A percentile compares a stretch with the other conserved stretches of the same genome.
These are phyloP conservation scores for Rhynchospora pubera DNA, from an alignment of 176 grass and related monocot genomes.

Conservation along the genomic window DNA sequence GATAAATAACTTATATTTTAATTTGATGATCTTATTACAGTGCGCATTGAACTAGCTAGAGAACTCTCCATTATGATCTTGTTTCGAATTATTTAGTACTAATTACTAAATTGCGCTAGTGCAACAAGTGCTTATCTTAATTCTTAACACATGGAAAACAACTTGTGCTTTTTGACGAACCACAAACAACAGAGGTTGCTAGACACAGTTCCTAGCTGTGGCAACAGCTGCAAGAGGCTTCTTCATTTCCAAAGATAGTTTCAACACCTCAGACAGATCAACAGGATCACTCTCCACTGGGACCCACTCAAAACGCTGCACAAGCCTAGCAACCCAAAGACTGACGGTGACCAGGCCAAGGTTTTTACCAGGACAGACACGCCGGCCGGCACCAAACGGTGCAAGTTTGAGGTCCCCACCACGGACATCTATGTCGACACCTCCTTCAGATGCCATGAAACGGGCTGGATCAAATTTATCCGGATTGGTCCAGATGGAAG, in stretches of 20 bases:
- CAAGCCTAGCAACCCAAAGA: constrained; percentile 52
- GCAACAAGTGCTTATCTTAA: too few species aligned
- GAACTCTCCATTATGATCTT: too few species aligned
- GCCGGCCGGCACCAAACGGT: constrained; percentile 55
- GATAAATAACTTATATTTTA: too few species aligned
- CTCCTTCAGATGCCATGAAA: constrained; percentile 40
- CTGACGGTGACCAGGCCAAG: constrained; percentile 48
- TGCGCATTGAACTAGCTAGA: too few species aligned
- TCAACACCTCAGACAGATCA: constrained; percentile 57
- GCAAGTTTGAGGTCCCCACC: constrained; percentile 61
- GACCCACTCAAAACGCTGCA: constrained; percentile 48
- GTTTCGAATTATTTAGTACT: too few species aligned
- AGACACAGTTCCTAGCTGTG: background rate
- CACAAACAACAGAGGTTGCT: too few species aligned
- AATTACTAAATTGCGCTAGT: too few species aligned
- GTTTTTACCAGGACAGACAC: constrained; percentile 76
- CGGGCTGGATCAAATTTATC: constrained; percentile 39
- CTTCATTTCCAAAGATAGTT: constrained; percentile 69
- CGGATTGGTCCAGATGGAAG: constrained; percentile 36
- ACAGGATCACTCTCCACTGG: constrained; percentile 13
- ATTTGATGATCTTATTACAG: too few species aligned
- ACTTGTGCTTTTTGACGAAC: too few species aligned
- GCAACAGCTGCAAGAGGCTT: constrained; percentile 43
- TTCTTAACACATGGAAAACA: too few species aligned
- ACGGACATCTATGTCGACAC: constrained; percentile 61